Base-by-base conservation (phyloP, 805 yeast species). In the Kodamaea fukazawae region DNA sequence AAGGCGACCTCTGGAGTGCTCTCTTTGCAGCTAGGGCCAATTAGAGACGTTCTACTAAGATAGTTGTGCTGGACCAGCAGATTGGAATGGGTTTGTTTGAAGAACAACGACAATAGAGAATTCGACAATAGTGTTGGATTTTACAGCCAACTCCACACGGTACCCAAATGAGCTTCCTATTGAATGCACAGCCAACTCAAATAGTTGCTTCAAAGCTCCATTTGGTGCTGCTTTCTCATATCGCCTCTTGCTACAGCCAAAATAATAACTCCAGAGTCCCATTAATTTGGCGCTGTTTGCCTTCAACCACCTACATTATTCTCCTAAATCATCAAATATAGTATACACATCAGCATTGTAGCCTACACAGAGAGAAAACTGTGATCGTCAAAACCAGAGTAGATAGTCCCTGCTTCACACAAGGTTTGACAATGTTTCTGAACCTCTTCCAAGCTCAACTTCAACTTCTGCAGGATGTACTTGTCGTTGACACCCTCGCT, bases 401-500 rank as follows among this genome's bases (percentile, higher is more conserved):
- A 85, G 34, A 83, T 70, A 49, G 71, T 79, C 27, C 90, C 95
- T 42, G 73, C 80, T 32, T 83, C 89, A 9, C 78, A 72, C 50
- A 85, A 67, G 15, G 68, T 67, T 25, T 67, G 68, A 52, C 86
- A 78, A 46, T 69, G 68, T 18, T 65, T 60, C 45, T 65, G 63
- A 14, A 76, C 82, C 22, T 70, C 74, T 16, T 71, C 76, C 38
- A 67, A 73, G 27, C 73, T 52, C 7, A 82, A 43, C 36, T 67
- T 70, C 53, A 84, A 65, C 23, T 71, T 67, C 52, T 80, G 85
- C 10, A 81, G 70, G 43, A 85, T 75, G 45, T 77, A 68, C 41
- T 73, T 75, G 9, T 78, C 65, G 15, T 86, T 88, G n/a, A 84
- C 88, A 49, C 91, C 91, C 55, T 84, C 89, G 33, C 71, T 76